These are phyloP conservation scores for Vitis rupestris DNA, from an alignment of 164 flowering plant genomes.

Conservation along the genomic window DNA sequence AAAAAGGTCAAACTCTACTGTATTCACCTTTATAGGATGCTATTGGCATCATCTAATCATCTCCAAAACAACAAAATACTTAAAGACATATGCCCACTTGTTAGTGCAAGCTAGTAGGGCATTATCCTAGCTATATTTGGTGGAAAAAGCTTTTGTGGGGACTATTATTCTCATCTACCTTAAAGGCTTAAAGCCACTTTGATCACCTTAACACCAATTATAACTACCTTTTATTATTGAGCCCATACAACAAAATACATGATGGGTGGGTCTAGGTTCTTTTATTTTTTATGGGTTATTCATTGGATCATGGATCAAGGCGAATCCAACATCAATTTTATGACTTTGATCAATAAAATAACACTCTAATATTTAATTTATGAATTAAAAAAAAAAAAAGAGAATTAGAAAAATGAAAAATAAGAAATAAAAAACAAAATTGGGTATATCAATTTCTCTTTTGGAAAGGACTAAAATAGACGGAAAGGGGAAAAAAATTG, in stretches of 20 bases:
- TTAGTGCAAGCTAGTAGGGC: constrained; percentile 14
- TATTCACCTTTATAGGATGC: constrained; percentile 18
- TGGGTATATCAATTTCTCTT: not conserved
- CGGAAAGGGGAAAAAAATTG: not conserved
- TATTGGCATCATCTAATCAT: constrained; percentile 17
- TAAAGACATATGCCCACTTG: constrained; percentile 10
- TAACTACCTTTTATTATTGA: not conserved
- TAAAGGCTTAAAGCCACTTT: constrained; percentile 15
- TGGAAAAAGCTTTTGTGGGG: constrained; percentile 12
- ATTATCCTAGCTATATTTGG: constrained; percentile 7
- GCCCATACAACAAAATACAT: no score
- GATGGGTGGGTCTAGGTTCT: not conserved
- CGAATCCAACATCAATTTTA: no score
- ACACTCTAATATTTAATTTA: not conserved
- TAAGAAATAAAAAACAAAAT: not conserved
- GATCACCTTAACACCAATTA: not conserved
- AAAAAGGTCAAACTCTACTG: constrained; percentile 7
- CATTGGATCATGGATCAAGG: no score
- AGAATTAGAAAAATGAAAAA: not conserved
- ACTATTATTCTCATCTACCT: constrained; percentile 18
- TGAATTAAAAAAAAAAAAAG: not conserved
- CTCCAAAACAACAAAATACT: constrained; percentile 17
- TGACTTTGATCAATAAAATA: no score
- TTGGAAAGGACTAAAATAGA: not conserved
- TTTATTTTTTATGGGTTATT: not conserved